These are phyloP conservation scores for Pelargonium nanum DNA, from an alignment of 345 rosid species.

Conservation along the genomic window DNA sequence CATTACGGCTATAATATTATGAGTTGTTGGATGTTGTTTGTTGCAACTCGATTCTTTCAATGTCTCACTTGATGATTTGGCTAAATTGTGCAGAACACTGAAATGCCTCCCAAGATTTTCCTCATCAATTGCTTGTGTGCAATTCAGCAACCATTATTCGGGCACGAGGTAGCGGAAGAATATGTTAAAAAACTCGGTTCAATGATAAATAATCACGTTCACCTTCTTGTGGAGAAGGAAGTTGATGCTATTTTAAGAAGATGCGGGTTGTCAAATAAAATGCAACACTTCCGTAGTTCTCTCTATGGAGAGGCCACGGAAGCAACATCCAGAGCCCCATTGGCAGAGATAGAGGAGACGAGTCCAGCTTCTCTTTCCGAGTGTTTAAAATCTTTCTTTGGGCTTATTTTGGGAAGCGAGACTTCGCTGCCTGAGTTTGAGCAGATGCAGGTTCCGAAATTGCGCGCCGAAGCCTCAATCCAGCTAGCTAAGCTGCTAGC, in stretches of 20 bases:
- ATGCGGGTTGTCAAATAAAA: slow-evolving; percentile 58
- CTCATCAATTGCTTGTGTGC: slow-evolving; percentile 85
- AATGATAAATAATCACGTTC: slow-evolving; percentile 63
- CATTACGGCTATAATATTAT: neutral
- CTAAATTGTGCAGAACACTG: slow-evolving; percentile 49
- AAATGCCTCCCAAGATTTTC: slow-evolving; percentile 79
- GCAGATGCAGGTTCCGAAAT: slow-evolving; percentile 83
- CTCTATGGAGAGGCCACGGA: slow-evolving; percentile 17
- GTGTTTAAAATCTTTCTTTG: slow-evolving; percentile 75
- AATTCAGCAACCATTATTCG: slow-evolving; percentile 69
- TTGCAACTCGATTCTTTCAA: slow-evolving; percentile 1
- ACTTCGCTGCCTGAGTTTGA: slow-evolving; percentile 83
- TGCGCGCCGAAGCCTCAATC: slow-evolving; percentile 70
- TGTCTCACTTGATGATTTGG: slow-evolving; percentile 6
- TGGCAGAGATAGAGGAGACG: slow-evolving; percentile 59
- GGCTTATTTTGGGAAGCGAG: slow-evolving; percentile 76
- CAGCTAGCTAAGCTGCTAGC: slow-evolving; percentile 66
- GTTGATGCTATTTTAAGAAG: slow-evolving; percentile 64
- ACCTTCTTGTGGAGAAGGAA: slow-evolving; percentile 68
- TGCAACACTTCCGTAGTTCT: slow-evolving; percentile 46
- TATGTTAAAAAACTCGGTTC: slow-evolving; percentile 57
- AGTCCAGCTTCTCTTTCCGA: slow-evolving; percentile 54
- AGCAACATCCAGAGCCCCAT: slow-evolving; percentile 11
- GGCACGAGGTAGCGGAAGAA: slow-evolving; percentile 61
- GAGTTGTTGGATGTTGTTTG: neutral